phyloP scores from a whole-genome alignment of 2,329 filamentous ascomycete genomes.

The Fusarium palustre region DNA sequence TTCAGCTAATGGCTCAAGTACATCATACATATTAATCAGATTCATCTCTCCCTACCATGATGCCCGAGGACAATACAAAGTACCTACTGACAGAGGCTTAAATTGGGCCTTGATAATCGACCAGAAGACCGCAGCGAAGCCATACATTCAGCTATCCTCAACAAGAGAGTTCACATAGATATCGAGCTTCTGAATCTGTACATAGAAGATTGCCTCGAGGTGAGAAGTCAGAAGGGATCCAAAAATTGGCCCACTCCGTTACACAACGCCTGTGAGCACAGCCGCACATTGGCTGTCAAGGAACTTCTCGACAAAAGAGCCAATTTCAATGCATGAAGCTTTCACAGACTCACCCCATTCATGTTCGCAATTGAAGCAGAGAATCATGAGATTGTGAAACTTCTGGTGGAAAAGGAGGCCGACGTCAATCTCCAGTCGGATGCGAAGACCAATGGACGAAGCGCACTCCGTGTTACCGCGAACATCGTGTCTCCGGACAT shows the following conservation, averaged over 20 bases:
- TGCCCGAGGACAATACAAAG: neutral
- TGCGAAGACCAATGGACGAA: neutral
- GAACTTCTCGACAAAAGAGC: constrained; percentile 17
- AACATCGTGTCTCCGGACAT: constrained; percentile 2
- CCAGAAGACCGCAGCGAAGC: constrained; percentile 6
- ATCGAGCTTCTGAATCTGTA: constrained; percentile 19
- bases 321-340: constrained; percentile 17
- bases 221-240: neutral
- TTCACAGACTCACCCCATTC: constrained; percentile 8
- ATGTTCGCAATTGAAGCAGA: constrained; percentile 17
- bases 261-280: constrained; percentile 21
- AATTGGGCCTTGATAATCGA: neutral
- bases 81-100: constrained; percentile 1
- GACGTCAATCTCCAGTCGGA: constrained; percentile 25
- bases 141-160: constrained; percentile 11
- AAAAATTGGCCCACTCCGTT: constrained; percentile 24
- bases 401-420: constrained; percentile 9
- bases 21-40: neutral
- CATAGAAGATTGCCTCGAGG: constrained; percentile 20
- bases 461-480: constrained; percentile 19
- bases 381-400: constrained; percentile 12
- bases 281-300: neutral
- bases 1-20: too few relatives aligned
- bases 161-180: neutral
- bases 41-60: neutral